These are phyloP conservation scores for Xanthoconium separans DNA, from an alignment of 1,284 basidiomycete genomes.

Conservation along the genomic window DNA sequence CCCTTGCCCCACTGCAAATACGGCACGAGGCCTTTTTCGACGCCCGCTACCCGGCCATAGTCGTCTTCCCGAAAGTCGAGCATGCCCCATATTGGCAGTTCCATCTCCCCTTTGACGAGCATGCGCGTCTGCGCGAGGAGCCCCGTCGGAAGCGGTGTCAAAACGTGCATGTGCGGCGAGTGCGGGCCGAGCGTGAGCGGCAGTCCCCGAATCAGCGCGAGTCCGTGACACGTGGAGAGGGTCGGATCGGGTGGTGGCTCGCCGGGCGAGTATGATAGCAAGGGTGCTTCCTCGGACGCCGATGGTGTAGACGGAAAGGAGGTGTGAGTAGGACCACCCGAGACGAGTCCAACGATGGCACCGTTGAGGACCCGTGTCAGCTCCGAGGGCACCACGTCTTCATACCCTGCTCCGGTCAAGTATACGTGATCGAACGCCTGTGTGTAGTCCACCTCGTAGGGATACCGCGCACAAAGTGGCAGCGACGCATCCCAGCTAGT, in stretches of 20 bases:
- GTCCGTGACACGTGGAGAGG: conserved; percentile 61
- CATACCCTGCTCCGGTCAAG: conserved; percentile 67
- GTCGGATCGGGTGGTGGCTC: conserved; percentile 51
- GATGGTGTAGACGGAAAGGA: background rate
- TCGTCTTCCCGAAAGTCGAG: conserved; percentile 63
- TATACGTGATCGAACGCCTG: conserved; percentile 60
- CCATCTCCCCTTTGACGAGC: conserved; percentile 83
- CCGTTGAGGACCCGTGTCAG: conserved; percentile 75
- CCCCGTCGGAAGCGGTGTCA: conserved; percentile 66
- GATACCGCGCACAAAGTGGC: conserved; percentile 66
- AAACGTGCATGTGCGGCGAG: conserved; percentile 55
- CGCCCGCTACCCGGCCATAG: conserved; percentile 50
- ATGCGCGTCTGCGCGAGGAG: conserved; percentile 44
- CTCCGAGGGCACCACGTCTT: conserved; percentile 72
- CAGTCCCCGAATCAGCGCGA: conserved; percentile 69
- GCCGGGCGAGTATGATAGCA: conserved; percentile 58
- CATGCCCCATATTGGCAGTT: conserved; percentile 86
- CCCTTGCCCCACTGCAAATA: conserved; percentile 79
- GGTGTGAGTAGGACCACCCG: background rate
- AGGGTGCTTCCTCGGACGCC: background rate
- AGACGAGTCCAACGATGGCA: conserved; percentile 75
- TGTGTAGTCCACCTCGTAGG: conserved; percentile 64
- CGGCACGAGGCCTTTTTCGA: conserved; percentile 65
- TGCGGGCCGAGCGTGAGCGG: conserved; percentile 17
- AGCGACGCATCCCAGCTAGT: conserved; percentile 65